Evolutionary conservation across 306 rosid genomes (phyloP), one percentile per base, ranked within the genome.

Genomic region (Inga oerstediana): DNA sequence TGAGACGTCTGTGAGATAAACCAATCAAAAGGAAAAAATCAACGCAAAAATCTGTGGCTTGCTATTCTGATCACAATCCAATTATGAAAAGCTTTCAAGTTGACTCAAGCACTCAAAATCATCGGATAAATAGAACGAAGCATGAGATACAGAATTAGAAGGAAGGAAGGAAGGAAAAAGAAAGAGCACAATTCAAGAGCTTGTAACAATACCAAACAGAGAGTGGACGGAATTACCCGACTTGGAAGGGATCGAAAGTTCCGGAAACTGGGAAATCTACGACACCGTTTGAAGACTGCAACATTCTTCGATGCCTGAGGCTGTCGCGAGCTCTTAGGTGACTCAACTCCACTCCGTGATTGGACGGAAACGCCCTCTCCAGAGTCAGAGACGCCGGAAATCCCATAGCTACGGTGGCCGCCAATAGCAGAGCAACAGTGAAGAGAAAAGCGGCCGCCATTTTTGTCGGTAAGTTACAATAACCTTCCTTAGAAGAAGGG

Each of bases 311-410:
- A 86, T 94, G 97, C 84, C 99, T 77, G 37, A 86, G 73, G 74
- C 77, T 72, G 73, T 97, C 99, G n/a, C 97, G 86, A 41, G 86
- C 89, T 76, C 89, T 91, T 17, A 97, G 94, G 76, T 89, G 83
- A 80, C 85, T 87, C 90, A 94, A 10, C 80, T 94, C 95, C 46
- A 92, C 91, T 66, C 92, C 90, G 8, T 92, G 90, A 84, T 88
- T 89, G 43, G 87, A 14, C 52, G 97, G 94, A 87, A 92, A 94
- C 52, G 97, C 98, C 83, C 99, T 89, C 77, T 97, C 95, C 79
- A 97, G 82, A n/a, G 78, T 80, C 74, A 97, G 77, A 13, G 85
- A 83, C 41, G 85, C 85, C 89, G 97, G 94, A 68, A 94, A 91
- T 48, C 87, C 89, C 37, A 66, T 43, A 1, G 76, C 46, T 4